Base-by-base conservation (phyloP, 169 alveolate species). In the Plasmodium billcollinsi region DNA sequence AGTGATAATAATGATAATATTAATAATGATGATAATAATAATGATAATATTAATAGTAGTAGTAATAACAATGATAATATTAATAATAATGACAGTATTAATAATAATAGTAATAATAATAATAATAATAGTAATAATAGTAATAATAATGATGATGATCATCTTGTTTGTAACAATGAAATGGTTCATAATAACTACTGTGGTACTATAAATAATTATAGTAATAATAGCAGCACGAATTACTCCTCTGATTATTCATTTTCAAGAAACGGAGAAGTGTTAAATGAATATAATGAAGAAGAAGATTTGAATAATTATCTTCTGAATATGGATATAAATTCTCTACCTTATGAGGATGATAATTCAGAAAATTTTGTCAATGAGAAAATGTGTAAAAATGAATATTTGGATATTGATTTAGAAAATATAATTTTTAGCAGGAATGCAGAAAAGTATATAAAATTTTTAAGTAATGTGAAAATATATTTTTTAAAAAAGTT, bases 381-480 rank as follows among this genome's bases (percentile, higher is more conserved):
- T 70, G 85, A 69, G 14, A 33, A 67, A 49, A 62, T 83, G 67
- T 56, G 26, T 52, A 56, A 83, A 47, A 33, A 71, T 69, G 91
- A 70, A 63, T 83, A 58, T 29, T 73, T 83, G 49, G 71, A 83
- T 50, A 83, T 83, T 8, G 85, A 83, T 29, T 83, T 83, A 49
- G 91, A 83, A 43, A 71, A 83, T 24, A 54, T 70, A 0, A 67
- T 45, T n/a, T 83, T 83, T 83, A 83, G 71, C 50, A 69, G 74
- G 2, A 29, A 83, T 50, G 70, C 85, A 11, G 91, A 83, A 43
- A 71, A 71, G 29, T 83, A 83, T 52, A 83, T 83, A 49, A 71
- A 83, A 50, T 83, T 83, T 83, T 83, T 83, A 43, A 83, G 63
- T 61, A 83, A 83, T 26, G 43, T 83, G 21, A 71, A 83, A 70